phyloP scores from a whole-genome alignment of 192 early-diverging fungal species.

The Rhizophlyctis rosea region DNA sequence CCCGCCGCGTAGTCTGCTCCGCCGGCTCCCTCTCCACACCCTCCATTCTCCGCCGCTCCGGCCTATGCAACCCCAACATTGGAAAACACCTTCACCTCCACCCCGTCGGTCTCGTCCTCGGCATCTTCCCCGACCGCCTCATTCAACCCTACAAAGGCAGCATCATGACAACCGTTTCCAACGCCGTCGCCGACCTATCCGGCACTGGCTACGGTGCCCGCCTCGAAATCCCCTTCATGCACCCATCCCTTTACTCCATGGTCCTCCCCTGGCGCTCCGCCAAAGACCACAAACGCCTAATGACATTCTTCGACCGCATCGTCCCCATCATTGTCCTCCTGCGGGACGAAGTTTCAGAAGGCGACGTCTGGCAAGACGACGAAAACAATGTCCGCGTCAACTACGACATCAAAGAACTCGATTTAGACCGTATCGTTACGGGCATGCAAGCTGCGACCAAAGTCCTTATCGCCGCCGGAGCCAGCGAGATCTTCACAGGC shows the following conservation, averaged over 20 bases:
- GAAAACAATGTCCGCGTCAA: constrained; percentile 42
- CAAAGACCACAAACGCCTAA: constrained; percentile 47
- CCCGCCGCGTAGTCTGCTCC: constrained; percentile 55
- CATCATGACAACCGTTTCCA: constrained; percentile 62
- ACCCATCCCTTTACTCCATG: constrained; percentile 45
- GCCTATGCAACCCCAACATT: constrained; percentile 66
- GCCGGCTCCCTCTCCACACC: constrained; percentile 67
- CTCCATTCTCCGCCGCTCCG: constrained; percentile 59
- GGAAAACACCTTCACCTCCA: constrained; percentile 65
- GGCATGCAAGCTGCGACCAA: constrained; percentile 45
- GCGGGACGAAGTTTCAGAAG: constrained; percentile 60
- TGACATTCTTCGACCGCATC: constrained; percentile 46
- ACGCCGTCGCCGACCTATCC: constrained; percentile 55
- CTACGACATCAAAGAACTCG: constrained; percentile 52
- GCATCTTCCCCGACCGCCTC: constrained; percentile 53
- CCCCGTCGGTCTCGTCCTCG: constrained; percentile 59
- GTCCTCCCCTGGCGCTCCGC: constrained; percentile 49
- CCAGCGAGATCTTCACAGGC: constrained; percentile 50
- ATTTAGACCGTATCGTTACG: constrained; percentile 40
- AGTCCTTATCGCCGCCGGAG: constrained; percentile 65
- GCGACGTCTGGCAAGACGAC: constrained; percentile 40
- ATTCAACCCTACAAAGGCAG: constrained; percentile 50
- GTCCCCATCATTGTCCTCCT: constrained; percentile 50
- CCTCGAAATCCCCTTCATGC: constrained; percentile 59
- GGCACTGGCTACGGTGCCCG: constrained; percentile 64